Percentiles rank a stretch among this genome's conserved stretches.
These are phyloP conservation scores for Candida yuanshanica DNA, from an alignment of 805 yeast genomes.

Conservation along the genomic window DNA sequence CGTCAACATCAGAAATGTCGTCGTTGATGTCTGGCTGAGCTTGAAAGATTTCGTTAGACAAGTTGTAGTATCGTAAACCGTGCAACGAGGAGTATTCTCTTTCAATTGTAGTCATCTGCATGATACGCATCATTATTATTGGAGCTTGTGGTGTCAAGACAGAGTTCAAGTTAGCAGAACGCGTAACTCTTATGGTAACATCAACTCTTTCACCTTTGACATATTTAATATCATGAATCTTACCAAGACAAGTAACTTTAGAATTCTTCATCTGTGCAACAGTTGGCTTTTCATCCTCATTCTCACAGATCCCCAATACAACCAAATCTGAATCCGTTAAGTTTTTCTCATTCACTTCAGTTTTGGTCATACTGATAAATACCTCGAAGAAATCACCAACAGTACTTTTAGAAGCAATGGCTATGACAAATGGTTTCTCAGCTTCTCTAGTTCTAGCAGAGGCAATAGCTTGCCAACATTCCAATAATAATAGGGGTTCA, in stretches of 20 bases:
- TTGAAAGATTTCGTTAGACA: constrained; percentile 56
- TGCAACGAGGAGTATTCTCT: constrained; percentile 83
- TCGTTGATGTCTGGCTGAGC: constrained; percentile 55
- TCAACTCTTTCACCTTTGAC: constrained; percentile 66
- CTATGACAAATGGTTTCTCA: constrained; percentile 52
- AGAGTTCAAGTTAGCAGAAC: constrained; percentile 38
- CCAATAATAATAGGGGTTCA: constrained; percentile 78
- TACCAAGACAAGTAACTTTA: constrained; percentile 65
- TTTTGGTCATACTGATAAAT: constrained; percentile 61
- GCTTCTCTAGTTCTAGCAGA: constrained; percentile 60
- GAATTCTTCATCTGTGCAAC: constrained; percentile 30
- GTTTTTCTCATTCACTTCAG: constrained; percentile 43
- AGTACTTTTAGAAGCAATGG: constrained; percentile 74
- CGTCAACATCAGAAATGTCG: constrained; percentile 27
- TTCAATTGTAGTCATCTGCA: constrained; percentile 88
- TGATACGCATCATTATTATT: constrained; percentile 64
- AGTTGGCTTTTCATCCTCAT: constrained; percentile 22
- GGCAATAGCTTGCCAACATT: constrained; percentile 89
- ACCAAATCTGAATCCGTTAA: constrained; percentile 73
- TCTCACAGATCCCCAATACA: constrained; percentile 44
- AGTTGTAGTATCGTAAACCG: constrained; percentile 78
- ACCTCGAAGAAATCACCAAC: constrained; percentile 87
- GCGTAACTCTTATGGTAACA: constrained; percentile 61
- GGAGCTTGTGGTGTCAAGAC: constrained; percentile 58
- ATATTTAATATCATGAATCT: constrained; percentile 65